Base-by-base conservation (phyloP, 1,284 basidiomycete genomes). In the Albatrellus sp. region DNA sequence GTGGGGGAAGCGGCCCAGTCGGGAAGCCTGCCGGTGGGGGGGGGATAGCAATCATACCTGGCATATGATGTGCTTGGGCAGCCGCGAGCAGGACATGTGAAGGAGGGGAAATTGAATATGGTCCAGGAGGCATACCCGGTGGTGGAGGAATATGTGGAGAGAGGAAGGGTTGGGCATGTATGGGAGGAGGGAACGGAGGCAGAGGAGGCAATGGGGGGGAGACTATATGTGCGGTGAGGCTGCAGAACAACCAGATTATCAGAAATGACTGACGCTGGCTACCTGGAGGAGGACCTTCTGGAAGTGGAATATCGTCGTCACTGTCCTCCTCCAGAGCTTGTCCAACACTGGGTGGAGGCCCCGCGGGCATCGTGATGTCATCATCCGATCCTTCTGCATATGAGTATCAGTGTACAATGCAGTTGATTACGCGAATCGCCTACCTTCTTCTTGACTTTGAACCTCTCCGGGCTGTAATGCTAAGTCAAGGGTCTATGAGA, bases 281-380 rank as follows among this genome's bases (percentile, higher is more conserved):
- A 5, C 56, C 55, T 9, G 87, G 87, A 29, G 83, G 83, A 34
- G 80, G 84, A 0, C 82, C 89, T 44, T 83, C 82, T 8, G 90
- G 90, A 80, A 93, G 82, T 11, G 77, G 75, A 37, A 92, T 90
- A 48, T 90, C 89, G 52, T 89, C 84, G 48, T 90, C 86, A 40
- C 68, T 73, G 24, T 68, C 68, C 2, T 68, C 66, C 8, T 59
- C 57, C 42, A 70, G 64, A 7, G 35, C 30, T 5, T 31, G 9
- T 16, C 19, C 52, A 2, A 58, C 55, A 44, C 67, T 69, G 1
- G 87, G 87, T 12, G 82, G 82, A 37, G 81, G 80, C 1, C 85
- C 87, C 40, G 74, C 74, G 0, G 89, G 88, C 78, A 83, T 73
- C 17, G 64, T 60, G 46, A 82, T 73, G 52, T 79, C 80, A 35